Percentiles rank a stretch among this genome's conserved stretches.
Conservation (phyloP, 1,139 yeast genomes). For the Meyerozyma elateridarum region DNA sequence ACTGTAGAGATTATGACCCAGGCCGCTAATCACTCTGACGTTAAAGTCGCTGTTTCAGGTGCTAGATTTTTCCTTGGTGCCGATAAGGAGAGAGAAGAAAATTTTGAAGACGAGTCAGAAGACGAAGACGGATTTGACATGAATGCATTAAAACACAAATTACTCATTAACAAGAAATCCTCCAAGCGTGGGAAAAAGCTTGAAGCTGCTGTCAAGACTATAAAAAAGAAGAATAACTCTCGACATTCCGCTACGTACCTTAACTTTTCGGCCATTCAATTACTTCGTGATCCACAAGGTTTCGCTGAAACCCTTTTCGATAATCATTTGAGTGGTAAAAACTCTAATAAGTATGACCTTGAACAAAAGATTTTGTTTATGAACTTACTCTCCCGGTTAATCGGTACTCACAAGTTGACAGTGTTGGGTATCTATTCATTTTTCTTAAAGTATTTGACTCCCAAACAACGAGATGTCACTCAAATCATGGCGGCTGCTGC, state of each 20-base stretch:
- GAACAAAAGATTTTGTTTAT: conserved; percentile 87
- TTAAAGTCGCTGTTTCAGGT: conserved; percentile 86
- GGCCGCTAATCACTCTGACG: conserved; percentile 84
- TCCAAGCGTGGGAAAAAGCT: conserved; percentile 75
- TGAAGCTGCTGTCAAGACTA: conserved; percentile 62
- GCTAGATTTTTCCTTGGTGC: conserved; percentile 90
- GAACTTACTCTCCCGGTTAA: conserved; percentile 80
- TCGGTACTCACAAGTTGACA: conserved; percentile 91
- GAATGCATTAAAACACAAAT: conserved; percentile 67
- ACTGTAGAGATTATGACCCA: conserved; percentile 96
- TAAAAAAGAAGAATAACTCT: conserved; percentile 54
- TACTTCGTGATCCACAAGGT: conserved; percentile 94
- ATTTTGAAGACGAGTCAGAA: conserved; percentile 62
- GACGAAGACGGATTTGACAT: conserved; percentile 73
- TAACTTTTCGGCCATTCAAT: conserved; percentile 90
- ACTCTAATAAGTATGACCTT: conserved; percentile 61
- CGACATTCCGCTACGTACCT: conserved; percentile 65
- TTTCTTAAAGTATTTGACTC: conserved; percentile 83
- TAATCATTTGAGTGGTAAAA: conserved; percentile 66
- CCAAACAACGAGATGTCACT: conserved; percentile 91
- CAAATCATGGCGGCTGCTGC: conserved; percentile 96
- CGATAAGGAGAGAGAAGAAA: conserved; percentile 90
- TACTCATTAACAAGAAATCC: conserved; percentile 79
- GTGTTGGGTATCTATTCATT: conserved; percentile 86
- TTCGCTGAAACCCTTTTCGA: conserved; percentile 83